A percentile compares a stretch with the other conserved stretches of the same genome.
Evolutionary conservation across 495 filamentous ascomycete species (phyloP).

Genomic region (Hypoxylon perforatum): DNA sequence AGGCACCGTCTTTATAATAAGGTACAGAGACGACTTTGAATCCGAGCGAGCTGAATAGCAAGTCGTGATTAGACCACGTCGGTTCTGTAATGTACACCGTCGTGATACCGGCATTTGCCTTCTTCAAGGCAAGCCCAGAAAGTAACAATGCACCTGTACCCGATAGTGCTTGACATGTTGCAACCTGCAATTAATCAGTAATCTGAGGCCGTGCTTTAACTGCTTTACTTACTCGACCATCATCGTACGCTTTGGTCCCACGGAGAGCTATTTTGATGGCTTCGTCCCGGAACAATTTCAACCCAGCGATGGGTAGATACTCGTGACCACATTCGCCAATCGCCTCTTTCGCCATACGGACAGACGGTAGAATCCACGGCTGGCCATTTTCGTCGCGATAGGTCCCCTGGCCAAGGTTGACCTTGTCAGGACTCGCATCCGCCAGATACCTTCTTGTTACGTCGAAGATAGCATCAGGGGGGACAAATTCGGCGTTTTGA

Average conservation of each 20-base stretch:
- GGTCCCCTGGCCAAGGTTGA: conserved; percentile 55
- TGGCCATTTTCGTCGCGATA: conserved; percentile 65
- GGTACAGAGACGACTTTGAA: conserved; percentile 39
- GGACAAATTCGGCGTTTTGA: conserved; percentile 28
- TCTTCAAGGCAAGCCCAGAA: conserved; percentile 76
- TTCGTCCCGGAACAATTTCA: conserved; percentile 38
- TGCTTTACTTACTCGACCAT: conserved; percentile 1
- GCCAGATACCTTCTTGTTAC: conserved; percentile 46
- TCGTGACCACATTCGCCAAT: conserved; percentile 53
- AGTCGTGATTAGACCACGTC: conserved; percentile 89
- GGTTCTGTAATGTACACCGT: conserved; percentile 80
- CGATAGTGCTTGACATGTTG: conserved; percentile 69
- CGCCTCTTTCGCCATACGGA: conserved; percentile 57
- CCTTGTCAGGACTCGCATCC: conserved; percentile 59
- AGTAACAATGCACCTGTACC: conserved; percentile 81
- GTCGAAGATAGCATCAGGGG: conserved; percentile 52
- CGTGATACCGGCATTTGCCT: conserved; percentile 66
- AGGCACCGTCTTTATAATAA: conserved; percentile 57
- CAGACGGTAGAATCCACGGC: conserved; percentile 63
- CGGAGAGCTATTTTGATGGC: conserved; percentile 6
- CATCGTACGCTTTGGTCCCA: conserved; percentile 3
- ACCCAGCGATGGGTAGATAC: conserved; percentile 53
- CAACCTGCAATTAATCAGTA: background rate
- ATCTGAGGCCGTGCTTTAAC: background rate
- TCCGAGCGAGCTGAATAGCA: conserved; percentile 67